These are phyloP conservation scores for Chlorella vulgaris DNA, from an alignment of 139 green algal genomes.

Conservation along the genomic window DNA sequence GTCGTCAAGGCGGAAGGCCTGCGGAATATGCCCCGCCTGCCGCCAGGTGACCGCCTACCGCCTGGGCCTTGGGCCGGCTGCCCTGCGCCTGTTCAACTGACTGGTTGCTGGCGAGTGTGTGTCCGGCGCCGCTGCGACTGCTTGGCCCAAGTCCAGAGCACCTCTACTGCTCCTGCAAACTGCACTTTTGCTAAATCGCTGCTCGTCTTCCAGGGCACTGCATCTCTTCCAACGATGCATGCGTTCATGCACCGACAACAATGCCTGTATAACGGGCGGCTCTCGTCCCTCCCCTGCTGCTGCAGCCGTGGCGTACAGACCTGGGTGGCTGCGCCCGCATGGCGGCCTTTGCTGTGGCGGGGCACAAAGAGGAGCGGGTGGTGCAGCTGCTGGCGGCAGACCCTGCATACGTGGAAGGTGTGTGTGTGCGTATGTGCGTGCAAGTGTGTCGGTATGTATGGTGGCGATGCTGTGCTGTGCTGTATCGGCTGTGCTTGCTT, in stretches of 20 bases:
- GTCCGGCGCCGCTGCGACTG: too few relatives aligned
- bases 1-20: neutral
- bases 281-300: too few relatives aligned
- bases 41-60: slow-evolving; percentile 1
- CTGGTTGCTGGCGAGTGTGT: too few relatives aligned
- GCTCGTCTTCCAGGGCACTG: too few relatives aligned
- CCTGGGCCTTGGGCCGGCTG: neutral
- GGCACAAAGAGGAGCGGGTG: neutral
- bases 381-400: neutral
- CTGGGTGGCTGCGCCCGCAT: slow-evolving; percentile 8
- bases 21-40: slow-evolving; percentile 28
- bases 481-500: too few relatives aligned
- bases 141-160: too few relatives aligned
- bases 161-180: too few relatives aligned
- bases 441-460: neutral
- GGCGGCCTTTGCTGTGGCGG: neutral
- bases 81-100: neutral
- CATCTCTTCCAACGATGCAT: too few relatives aligned
- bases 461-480: neutral
- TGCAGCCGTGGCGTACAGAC: slow-evolving; percentile 19
- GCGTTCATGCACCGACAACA: too few relatives aligned
- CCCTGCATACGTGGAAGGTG: neutral
- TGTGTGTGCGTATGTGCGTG: neutral
- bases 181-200: too few relatives aligned
- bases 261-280: too few relatives aligned